These are phyloP conservation scores for Xylaria sp. DNA, from an alignment of 495 filamentous ascomycete species.

Conservation along the genomic window DNA sequence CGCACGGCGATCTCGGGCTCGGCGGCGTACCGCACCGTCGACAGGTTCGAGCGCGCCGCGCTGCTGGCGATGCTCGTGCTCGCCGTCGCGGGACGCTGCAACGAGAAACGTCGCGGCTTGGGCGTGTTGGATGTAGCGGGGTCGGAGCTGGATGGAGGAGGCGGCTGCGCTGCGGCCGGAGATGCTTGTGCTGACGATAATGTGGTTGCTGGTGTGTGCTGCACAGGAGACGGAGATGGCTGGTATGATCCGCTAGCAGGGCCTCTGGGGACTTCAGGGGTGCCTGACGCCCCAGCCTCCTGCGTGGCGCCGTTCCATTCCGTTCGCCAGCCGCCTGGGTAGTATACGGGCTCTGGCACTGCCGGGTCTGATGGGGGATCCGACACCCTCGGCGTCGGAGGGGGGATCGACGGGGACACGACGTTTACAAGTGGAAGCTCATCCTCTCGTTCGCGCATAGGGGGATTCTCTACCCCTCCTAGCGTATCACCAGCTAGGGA, in stretches of 20 bases:
- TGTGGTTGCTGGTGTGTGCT: background rate
- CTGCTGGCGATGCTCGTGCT: conserved; percentile 39
- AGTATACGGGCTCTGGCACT: conserved; percentile 34
- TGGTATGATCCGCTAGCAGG: background rate
- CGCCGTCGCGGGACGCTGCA: conserved; percentile 30
- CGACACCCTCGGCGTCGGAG: background rate
- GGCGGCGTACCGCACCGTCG: conserved; percentile 39
- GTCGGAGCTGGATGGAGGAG: background rate
- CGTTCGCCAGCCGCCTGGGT: conserved; percentile 36
- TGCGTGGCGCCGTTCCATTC: conserved; percentile 37
- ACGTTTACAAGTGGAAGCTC: background rate
- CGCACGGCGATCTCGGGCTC: conserved; percentile 41
- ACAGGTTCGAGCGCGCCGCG: conserved; percentile 34
- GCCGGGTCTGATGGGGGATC: conserved; percentile 6
- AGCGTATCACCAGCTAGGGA: background rate
- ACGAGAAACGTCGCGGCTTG: background rate
- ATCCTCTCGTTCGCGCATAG: background rate
- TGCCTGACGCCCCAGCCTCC: conserved; percentile 12
- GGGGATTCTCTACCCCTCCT: background rate
- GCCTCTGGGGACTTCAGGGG: background rate
- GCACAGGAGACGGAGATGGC: background rate
- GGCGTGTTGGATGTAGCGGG: background rate
- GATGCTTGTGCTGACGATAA: background rate
- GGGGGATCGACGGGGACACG: background rate
- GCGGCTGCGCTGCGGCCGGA: background rate